These are phyloP conservation scores for Chrysoporthe cubensis DNA, from an alignment of 2,329 filamentous ascomycete genomes.

Conservation along the genomic window DNA sequence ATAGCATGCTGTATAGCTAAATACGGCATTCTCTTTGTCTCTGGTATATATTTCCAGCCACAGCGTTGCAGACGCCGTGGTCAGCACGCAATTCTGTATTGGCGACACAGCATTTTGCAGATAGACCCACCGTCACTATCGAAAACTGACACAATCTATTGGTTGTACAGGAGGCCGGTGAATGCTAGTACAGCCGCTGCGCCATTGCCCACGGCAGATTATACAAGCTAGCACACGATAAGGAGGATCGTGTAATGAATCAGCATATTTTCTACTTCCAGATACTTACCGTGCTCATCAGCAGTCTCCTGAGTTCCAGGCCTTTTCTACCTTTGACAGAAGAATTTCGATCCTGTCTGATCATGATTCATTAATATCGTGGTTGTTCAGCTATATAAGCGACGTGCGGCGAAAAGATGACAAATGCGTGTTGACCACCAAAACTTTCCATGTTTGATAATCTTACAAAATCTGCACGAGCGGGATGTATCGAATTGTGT, in stretches of 20 bases:
- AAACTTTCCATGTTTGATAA: no score
- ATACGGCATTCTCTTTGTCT: neutral
- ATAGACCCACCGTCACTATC: neutral
- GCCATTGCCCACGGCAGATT: neutral
- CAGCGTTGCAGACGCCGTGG: neutral
- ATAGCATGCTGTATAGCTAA: neutral
- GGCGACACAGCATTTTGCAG: neutral
- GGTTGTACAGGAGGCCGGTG: neutral
- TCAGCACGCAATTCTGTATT: neutral
- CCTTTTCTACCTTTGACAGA: neutral
- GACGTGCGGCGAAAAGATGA: neutral
- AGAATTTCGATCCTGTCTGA: neutral
- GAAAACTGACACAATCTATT: slow-evolving; percentile 1
- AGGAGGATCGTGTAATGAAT: neutral
- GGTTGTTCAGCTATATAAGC: neutral
- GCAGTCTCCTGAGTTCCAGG: neutral
- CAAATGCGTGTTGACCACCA: no score
- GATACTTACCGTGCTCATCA: neutral
- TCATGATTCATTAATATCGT: neutral
- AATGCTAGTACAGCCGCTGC: neutral
- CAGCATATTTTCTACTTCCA: neutral
- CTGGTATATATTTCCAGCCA: neutral
- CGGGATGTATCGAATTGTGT: no score
- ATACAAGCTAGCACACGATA: neutral
- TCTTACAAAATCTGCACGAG: no score